Base-by-base conservation (phyloP, 2,329 filamentous ascomycete genomes). In the Colletotrichum orchidophilum region DNA sequence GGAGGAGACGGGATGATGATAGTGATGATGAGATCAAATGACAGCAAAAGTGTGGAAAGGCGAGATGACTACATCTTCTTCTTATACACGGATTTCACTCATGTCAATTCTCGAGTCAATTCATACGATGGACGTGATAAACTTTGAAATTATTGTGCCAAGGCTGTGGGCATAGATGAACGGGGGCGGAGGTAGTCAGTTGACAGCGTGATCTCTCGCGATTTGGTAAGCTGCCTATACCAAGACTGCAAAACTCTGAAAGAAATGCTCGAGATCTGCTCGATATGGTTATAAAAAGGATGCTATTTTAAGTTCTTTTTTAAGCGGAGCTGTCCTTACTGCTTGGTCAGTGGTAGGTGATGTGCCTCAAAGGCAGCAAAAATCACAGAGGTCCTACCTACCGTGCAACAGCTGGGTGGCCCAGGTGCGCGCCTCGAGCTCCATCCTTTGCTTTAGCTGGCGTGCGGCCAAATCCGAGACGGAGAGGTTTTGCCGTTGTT, bases 21-120 rank as follows among this genome's bases (percentile, higher is more conserved):
- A 26, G 18, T 24, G 39, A 29, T 42, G 35, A 24, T 42, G 49
- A n/a, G n/a, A 67, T 67, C 63, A 50, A 57, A 70, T 58, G 68
- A 26, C 33, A 58, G 29, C 13, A 39, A 15, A 3, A n/a, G 33
- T 31, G 4, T 13, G 5, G 29, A 24, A 54, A 60, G 63, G 26
- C 50, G 29, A 50, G 63, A 67, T 71, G 63, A 21, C 27, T n/a
- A n/a, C 7, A 18, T 15, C 18, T 58, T 13, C 63, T 63, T 52
- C 68, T 71, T 71, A 67, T 71, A 67, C 52, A 62, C 39, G 24
- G 6, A 11, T 24, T 7, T 5, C 18, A 29, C 7, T 6, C 27
- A 50, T 13, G 12, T 4, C 13, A 42, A 39, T 3, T 15, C n/a
- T 15, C 11, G 24, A 54, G 39, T 46, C 39, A 46, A 46, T 11